phyloP scores from a whole-genome alignment of 768 basidiomycete species.

The Tremella yokohamensis region DNA sequence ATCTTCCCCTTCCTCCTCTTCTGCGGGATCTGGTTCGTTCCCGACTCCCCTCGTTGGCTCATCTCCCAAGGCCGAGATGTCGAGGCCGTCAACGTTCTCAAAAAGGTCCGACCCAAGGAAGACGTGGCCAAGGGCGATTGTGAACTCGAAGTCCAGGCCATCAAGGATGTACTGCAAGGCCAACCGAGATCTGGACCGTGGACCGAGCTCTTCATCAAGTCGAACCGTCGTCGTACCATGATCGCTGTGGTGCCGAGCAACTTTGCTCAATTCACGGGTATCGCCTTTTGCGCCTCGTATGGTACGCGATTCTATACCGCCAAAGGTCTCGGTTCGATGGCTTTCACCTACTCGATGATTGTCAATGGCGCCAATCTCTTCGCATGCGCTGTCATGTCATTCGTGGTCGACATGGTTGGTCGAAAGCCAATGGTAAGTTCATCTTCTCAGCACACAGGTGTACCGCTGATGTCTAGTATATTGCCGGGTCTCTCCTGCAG shows the following conservation, averaged over 20 bases:
- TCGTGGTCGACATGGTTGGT: conserved; percentile 1
- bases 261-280: conserved; percentile 1
- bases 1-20: conserved; percentile 1
- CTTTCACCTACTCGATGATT: conserved; percentile 10
- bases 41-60: conserved; percentile 29
- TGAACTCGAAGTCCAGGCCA: conserved; percentile 8
- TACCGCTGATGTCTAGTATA: not conserved
- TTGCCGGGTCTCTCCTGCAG: not conserved
- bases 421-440: not conserved
- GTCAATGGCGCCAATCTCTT: not conserved
- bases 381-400: not conserved
- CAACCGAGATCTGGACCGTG: not conserved
- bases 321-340: conserved; percentile 3
- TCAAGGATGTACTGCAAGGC: not conserved
- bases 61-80: conserved; percentile 5
- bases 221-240: conserved; percentile 5
- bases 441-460: not conserved
- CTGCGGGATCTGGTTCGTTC: conserved; percentile 20
- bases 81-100: conserved; percentile 6
- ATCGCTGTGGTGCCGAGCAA: not conserved
- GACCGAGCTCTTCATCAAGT: conserved; percentile 6
- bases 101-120: conserved; percentile 6
- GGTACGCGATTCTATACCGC: conserved; percentile 5
- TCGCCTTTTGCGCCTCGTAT: conserved; percentile 4
- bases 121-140: conserved; percentile 3